Evolutionary conservation across 306 rosid genomes (phyloP).

Genomic region (Gleditsia sinensis): DNA sequence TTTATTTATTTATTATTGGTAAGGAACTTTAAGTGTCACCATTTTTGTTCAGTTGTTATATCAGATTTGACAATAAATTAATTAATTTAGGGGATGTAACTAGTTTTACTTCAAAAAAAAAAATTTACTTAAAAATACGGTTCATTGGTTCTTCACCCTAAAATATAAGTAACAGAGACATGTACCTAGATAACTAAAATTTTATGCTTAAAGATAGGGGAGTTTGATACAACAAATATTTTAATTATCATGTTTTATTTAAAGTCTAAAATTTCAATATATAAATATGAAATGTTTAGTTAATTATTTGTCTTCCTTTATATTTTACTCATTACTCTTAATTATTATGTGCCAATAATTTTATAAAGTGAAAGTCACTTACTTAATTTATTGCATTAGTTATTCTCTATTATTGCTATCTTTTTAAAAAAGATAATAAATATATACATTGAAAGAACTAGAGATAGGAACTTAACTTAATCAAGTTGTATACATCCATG

Average conservation of each 20-base stretch:
- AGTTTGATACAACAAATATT: no score
- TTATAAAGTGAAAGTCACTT: no score
- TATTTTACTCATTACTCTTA: no score
- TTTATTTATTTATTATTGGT: not conserved
- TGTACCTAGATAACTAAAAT: not conserved
- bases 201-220: not conserved
- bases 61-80: conserved; percentile 17
- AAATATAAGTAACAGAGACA: not conserved
- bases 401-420: conserved; percentile 16
- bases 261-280: no score
- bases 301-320: no score
- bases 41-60: conserved; percentile 4
- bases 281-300: no score
- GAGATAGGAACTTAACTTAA: not conserved
- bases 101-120: not conserved
- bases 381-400: no score
- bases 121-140: not conserved
- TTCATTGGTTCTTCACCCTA: not conserved
- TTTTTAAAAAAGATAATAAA: not conserved
- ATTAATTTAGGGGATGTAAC: conserved; percentile 26
- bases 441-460: not conserved
- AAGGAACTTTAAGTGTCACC: conserved; percentile 14
- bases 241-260: no score
- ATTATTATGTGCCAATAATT: no score
- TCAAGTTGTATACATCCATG: not conserved